phyloP scores from a whole-genome alignment of 768 basidiomycete genomes.

The Tulasnella sp. region DNA sequence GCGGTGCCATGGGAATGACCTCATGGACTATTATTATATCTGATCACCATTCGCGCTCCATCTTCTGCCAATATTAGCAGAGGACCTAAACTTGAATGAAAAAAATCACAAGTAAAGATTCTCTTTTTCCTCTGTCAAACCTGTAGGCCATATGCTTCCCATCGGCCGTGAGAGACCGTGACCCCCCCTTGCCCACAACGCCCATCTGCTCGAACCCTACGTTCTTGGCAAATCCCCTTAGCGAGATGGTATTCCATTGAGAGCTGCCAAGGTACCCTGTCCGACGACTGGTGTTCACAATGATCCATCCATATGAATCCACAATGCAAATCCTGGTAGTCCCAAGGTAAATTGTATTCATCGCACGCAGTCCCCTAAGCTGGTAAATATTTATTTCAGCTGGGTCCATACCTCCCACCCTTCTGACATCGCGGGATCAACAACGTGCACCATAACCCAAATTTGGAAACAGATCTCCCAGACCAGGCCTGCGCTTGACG shows the following conservation, averaged over 20 bases:
- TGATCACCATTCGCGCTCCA: neutral
- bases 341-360: neutral
- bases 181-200: neutral
- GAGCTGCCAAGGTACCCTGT: neutral
- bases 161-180: neutral
- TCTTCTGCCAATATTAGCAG: too few species aligned
- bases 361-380: neutral
- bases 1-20: neutral
- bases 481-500: too few species aligned
- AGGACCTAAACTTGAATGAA: too few species aligned
- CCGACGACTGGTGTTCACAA: neutral
- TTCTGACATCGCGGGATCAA: neutral
- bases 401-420: neutral
- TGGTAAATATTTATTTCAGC: neutral
- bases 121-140: neutral
- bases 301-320: neutral
- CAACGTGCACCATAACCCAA: too few species aligned
- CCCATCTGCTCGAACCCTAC: neutral
- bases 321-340: neutral
- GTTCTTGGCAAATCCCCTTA: neutral
- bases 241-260: neutral
- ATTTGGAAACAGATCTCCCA: too few species aligned
- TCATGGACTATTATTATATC: neutral
- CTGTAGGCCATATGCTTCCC: neutral
- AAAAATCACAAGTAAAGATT: neutral